Conservation (phyloP, 169 alveolate species). For the Plasmodium chabaudi region DNA sequence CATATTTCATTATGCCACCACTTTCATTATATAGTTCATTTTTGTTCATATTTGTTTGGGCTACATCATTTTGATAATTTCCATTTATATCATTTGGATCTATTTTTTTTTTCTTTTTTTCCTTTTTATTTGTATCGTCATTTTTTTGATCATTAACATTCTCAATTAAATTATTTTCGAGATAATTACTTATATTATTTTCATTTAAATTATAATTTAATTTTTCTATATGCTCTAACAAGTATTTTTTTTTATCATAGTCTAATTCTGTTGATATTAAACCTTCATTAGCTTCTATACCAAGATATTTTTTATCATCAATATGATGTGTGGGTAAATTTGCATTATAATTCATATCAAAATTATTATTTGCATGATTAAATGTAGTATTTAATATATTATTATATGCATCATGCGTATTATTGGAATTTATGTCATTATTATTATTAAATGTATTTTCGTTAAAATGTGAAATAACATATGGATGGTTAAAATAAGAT, state of each 20-base stretch:
- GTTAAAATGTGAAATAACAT: not conserved
- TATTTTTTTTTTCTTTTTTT: slow-evolving; percentile 30
- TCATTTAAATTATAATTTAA: slow-evolving; percentile 42
- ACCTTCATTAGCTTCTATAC: not conserved
- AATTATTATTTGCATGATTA: slow-evolving; percentile 2
- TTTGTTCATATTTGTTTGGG: not conserved
- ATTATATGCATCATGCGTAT: not conserved
- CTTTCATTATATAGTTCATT: slow-evolving; percentile 14
- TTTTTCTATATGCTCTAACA: slow-evolving; percentile 35
- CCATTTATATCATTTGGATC: slow-evolving; percentile 19
- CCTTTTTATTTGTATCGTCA: slow-evolving; percentile 16
- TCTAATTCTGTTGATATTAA: slow-evolving; percentile 1
- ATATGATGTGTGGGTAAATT: not conserved
- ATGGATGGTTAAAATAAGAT: slow-evolving; percentile 4
- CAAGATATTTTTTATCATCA: slow-evolving; percentile 15
- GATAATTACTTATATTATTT: slow-evolving; percentile 20
- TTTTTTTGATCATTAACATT: slow-evolving; percentile 25
- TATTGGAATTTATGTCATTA: not conserved
- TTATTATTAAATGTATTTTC: slow-evolving; percentile 4
- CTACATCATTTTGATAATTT: slow-evolving; percentile 5
- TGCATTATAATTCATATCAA: slow-evolving; percentile 4
- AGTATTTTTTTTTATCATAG: slow-evolving; percentile 39
- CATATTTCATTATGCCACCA: not conserved
- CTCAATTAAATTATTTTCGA: slow-evolving; percentile 43
- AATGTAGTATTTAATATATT: not conserved